Percentiles rank a stretch among this genome's conserved stretches.
Conservation (phyloP, 768 basidiomycete genomes). For the Boletus fagicola region DNA sequence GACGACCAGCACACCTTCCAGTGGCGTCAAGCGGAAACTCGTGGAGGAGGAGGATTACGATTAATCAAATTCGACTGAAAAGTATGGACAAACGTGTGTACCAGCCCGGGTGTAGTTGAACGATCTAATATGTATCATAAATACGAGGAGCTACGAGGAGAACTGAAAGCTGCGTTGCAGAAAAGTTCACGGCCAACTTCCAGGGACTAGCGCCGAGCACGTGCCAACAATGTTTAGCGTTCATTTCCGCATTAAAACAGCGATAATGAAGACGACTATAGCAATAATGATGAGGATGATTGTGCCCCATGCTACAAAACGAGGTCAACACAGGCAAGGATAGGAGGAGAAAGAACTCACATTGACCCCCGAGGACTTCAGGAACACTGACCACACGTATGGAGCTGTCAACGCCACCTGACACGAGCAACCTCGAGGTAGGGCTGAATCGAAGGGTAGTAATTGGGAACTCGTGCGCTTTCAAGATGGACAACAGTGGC, state of each 20-base stretch:
- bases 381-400: conserved; percentile 80
- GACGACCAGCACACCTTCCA: conserved; percentile 48
- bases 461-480: conserved; percentile 92
- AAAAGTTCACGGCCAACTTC: not conserved
- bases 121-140: conserved; percentile 31
- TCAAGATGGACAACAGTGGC: conserved; percentile 85
- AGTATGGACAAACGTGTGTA: conserved; percentile 6
- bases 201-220: not conserved
- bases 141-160: conserved; percentile 18
- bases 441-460: conserved; percentile 90
- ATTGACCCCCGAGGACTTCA: conserved; percentile 44
- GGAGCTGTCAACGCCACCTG: conserved; percentile 89
- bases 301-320: conserved; percentile 38
- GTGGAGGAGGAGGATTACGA: conserved; percentile 90
- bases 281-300: conserved; percentile 43
- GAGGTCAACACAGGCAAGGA: conserved; percentile 32
- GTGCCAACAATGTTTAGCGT: not conserved
- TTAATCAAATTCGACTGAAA: conserved; percentile 30
- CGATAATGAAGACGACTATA: conserved; percentile 42
- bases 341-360: conserved; percentile 42
- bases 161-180: not conserved
- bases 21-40: conserved; percentile 73
- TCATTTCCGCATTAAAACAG: conserved; percentile 38
- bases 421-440: conserved; percentile 72
- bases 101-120: conserved; percentile 4